phyloP scores from a whole-genome alignment of 345 rosid species.

The Rhizophora apiculata region DNA sequence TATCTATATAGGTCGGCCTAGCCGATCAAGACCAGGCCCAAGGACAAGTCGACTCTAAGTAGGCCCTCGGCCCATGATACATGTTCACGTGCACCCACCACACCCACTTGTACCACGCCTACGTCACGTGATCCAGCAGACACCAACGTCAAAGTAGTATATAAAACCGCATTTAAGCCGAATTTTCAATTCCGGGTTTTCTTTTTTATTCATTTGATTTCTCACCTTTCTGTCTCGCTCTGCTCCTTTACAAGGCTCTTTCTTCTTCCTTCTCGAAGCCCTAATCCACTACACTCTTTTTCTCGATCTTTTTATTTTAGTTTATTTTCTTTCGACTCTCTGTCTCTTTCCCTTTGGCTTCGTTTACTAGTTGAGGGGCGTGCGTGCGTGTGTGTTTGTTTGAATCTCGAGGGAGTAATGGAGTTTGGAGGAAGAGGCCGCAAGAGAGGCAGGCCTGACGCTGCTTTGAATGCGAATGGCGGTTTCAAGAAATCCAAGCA shows the following conservation, averaged over 20 bases:
- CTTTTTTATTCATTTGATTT: background rate
- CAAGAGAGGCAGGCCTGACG: conserved; percentile 47
- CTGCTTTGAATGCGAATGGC: conserved; percentile 58
- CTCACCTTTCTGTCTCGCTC: background rate
- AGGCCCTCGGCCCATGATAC: too few species aligned
- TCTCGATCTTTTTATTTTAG: background rate
- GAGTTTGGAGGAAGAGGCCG: conserved; percentile 17
- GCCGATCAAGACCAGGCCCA: too few species aligned
- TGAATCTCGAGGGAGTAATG: background rate
- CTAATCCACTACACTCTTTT: background rate
- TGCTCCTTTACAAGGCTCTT: background rate
- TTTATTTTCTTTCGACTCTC: background rate
- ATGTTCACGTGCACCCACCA: too few species aligned
- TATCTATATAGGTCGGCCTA: too few species aligned
- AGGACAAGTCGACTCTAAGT: too few species aligned
- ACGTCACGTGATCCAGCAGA: too few species aligned
- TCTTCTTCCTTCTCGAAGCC: conserved; percentile 9
- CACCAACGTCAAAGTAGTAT: background rate
- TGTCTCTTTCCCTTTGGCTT: too few species aligned
- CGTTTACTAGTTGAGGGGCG: too few species aligned
- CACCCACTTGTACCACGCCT: too few species aligned
- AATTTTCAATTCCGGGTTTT: conserved; percentile 5
- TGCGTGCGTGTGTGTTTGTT: too few species aligned
- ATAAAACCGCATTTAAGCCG: conserved; percentile 9
- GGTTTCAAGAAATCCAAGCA: conserved; percentile 64